Base-by-base conservation (phyloP, 768 basidiomycete species). In the Fomitopsis pulvina region DNA sequence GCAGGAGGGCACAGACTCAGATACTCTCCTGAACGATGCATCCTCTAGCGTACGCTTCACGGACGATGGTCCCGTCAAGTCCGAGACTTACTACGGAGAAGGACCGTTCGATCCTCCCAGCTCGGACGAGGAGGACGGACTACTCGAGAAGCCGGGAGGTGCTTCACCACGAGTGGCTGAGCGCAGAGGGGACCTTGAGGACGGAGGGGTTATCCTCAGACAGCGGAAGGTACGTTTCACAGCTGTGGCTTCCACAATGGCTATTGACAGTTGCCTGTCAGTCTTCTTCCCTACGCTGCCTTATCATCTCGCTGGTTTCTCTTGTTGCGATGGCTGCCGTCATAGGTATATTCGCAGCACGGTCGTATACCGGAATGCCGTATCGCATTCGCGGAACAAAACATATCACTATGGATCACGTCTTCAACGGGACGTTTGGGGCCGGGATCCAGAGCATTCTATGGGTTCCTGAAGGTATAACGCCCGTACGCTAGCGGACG, bases 401-500 rank as follows among this genome's bases (percentile, higher is more conserved):
- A 51, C 87, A 79, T 56, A 73, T 97, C 26, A 85, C 85, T 3
- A 81, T 98, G 76, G 91, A 97, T 61, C 86, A 93, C 63, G 66
- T 96, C 45, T 92, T 92, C 71, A 95, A 96, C 62, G 92, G 91
- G 3, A 97, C 94, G 1, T 98, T 97, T 61, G 52, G 28, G 14
- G 66, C 73, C 2, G 61, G 74, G 2, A 57, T 62, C 2, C 71
- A 73, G 42, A 58, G 58, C 20, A 63, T 99, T 28, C 73, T 81
- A 39, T 99, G 96, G 96, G 85, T 98, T 25, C 81, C 86, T 8
- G 93, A 96, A 79, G 95, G 94, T 92, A 54, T 37, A 14, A 18
- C 44, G 22, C 20, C 5, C 16, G 16, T 40, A 10, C 1, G 42
- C 14, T 20, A 30, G 20, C 29, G 18, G 9, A 28, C 29, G 11